Evolutionary conservation across 192 early-diverging fungal genomes (phyloP).

Genomic region (Podila minutissima): DNA sequence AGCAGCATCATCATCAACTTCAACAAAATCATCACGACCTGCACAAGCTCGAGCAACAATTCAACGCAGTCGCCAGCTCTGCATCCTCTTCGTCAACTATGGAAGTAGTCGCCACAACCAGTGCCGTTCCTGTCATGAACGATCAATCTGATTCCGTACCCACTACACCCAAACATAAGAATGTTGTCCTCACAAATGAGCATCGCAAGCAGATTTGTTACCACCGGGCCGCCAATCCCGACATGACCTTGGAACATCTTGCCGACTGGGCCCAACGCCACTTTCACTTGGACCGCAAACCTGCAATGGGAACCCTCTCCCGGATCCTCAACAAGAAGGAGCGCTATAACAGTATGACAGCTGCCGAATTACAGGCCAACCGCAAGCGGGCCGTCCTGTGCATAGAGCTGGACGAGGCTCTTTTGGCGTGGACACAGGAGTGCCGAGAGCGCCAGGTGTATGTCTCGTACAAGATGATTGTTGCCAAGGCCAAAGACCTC

Average conservation of each 20-base stretch:
- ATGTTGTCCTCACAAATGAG: slow-evolving; percentile 38
- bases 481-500: slow-evolving; percentile 24
- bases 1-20: slow-evolving; percentile 5
- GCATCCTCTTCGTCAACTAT: too few relatives aligned
- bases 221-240: slow-evolving; percentile 20
- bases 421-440: slow-evolving; percentile 28
- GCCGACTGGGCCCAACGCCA: slow-evolving; percentile 24
- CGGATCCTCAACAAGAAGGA: slow-evolving; percentile 24
- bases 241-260: slow-evolving; percentile 28
- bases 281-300: slow-evolving; percentile 14
- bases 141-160: not conserved
- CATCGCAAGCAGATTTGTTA: slow-evolving; percentile 38
- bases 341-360: slow-evolving; percentile 23
- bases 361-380: slow-evolving; percentile 20
- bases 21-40: not conserved
- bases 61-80: not conserved
- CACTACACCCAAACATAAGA: slow-evolving; percentile 9
- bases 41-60: slow-evolving; percentile 8
- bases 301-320: slow-evolving; percentile 44
- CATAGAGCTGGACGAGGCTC: slow-evolving; percentile 23
- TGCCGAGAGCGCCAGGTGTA: slow-evolving; percentile 26
- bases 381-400: slow-evolving; percentile 33
- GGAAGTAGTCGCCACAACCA: too few relatives aligned
- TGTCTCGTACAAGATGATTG: slow-evolving; percentile 48
- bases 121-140: too few relatives aligned